These are phyloP conservation scores for Solanum appendiculatum DNA, from an alignment of 257 asterid species.

Conservation along the genomic window DNA sequence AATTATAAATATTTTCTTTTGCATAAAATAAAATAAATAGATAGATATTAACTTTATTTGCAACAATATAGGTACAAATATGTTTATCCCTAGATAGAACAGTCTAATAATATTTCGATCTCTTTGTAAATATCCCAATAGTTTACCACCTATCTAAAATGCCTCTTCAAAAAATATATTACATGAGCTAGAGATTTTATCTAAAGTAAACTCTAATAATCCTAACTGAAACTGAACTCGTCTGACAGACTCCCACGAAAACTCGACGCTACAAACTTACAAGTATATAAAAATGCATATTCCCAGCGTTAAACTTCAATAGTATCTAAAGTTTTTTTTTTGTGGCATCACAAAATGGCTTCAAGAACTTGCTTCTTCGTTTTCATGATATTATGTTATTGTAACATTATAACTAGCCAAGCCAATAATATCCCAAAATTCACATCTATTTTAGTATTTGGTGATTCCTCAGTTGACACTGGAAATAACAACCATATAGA, in stretches of 20 bases:
- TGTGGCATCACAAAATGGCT: not conserved
- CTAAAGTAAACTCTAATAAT: no score
- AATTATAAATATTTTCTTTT: not conserved
- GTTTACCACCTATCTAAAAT: no score
- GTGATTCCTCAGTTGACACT: conserved; percentile 9
- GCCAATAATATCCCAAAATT: not conserved
- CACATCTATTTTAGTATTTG: not conserved
- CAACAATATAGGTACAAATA: not conserved
- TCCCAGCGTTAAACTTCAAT: not conserved
- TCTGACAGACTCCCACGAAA: not conserved
- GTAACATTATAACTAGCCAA: not conserved
- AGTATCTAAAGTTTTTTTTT: no score
- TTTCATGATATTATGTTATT: not conserved
- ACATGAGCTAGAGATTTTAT: no score
- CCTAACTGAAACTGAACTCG: not conserved
- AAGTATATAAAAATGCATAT: not conserved
- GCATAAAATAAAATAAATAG: not conserved
- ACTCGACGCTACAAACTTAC: not conserved
- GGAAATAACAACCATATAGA: conserved; percentile 1
- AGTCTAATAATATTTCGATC: not conserved
- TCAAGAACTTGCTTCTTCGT: not conserved
- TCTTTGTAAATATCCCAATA: not conserved
- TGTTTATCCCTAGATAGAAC: not conserved
- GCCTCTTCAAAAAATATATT: no score
- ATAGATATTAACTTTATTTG: not conserved